These are phyloP conservation scores for Myriosclerotinia scirpicola DNA, from an alignment of 2,329 filamentous ascomycete genomes.

Conservation along the genomic window DNA sequence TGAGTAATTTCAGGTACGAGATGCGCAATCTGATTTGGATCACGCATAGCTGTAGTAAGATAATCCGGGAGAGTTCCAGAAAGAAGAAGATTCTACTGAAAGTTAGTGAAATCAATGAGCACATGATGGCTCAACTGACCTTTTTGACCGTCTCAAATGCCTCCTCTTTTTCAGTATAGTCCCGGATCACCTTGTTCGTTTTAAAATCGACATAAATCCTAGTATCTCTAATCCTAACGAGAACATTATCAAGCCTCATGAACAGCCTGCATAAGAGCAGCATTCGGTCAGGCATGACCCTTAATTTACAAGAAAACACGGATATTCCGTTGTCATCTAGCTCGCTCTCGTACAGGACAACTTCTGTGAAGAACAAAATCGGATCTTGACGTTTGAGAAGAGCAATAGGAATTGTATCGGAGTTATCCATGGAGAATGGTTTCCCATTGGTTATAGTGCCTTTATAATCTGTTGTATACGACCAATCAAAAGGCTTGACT, in stretches of 20 bases:
- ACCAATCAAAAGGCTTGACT: conserved; percentile 97
- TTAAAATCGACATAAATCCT: conserved; percentile 89
- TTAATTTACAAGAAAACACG: conserved; percentile 82
- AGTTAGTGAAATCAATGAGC: conserved; percentile 1
- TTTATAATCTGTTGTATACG: conserved; percentile 84
- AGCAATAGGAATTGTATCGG: conserved; percentile 71
- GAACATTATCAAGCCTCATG: conserved; percentile 86
- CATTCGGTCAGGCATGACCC: conserved; percentile 88
- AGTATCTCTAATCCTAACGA: conserved; percentile 86
- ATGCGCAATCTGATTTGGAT: conserved; percentile 73
- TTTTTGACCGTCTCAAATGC: conserved; percentile 73
- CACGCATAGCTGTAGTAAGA: conserved; percentile 72
- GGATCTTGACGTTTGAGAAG: conserved; percentile 86
- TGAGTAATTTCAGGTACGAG: conserved; percentile 71
- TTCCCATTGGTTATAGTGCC: conserved; percentile 58
- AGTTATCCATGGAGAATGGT: conserved; percentile 30
- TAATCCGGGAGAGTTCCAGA: conserved; percentile 64
- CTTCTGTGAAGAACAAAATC: conserved; percentile 94
- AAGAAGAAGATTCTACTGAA: conserved; percentile 49
- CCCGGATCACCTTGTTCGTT: conserved; percentile 74
- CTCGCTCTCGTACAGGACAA: conserved; percentile 95
- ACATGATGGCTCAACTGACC: conserved; percentile 49
- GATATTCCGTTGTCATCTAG: conserved; percentile 96
- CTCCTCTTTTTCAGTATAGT: conserved; percentile 88
- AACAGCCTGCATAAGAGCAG: conserved; percentile 84